These are phyloP conservation scores for Leucocoprinus leucothites DNA, from an alignment of 768 basidiomycete genomes.

Conservation along the genomic window DNA sequence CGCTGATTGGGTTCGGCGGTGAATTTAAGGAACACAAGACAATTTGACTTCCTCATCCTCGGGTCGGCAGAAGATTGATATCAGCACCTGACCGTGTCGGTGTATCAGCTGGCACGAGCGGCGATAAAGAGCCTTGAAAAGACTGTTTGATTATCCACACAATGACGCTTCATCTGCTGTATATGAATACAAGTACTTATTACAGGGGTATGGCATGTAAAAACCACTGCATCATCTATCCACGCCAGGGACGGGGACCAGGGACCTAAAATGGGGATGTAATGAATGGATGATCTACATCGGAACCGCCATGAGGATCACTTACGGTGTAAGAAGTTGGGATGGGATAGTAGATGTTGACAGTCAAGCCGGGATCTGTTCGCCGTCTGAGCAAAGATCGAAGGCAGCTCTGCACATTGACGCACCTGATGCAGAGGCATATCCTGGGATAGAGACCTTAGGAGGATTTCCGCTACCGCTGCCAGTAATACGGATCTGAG, in stretches of 20 bases:
- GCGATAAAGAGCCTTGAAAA: too few relatives aligned
- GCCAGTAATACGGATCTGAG: conserved; percentile 41
- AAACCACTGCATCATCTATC: neutral
- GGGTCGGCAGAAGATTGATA: neutral
- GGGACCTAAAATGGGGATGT: conserved; percentile 10
- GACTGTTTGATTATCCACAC: too few relatives aligned
- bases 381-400: neutral
- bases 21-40: too few relatives aligned
- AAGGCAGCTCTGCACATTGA: neutral
- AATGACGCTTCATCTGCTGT: too few relatives aligned
- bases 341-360: conserved; percentile 26
- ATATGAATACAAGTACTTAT: too few relatives aligned
- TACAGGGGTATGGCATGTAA: too few relatives aligned
- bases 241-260: conserved; percentile 18
- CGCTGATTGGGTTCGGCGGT: too few relatives aligned
- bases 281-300: neutral
- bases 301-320: neutral
- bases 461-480: conserved; percentile 42
- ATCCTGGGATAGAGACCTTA: conserved; percentile 48
- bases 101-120: too few relatives aligned
- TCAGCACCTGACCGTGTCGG: neutral
- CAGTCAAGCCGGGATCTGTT: conserved; percentile 24
- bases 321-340: conserved; percentile 23
- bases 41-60: neutral
- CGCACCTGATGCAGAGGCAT: conserved; percentile 35